A percentile compares a stretch with the other conserved stretches of the same genome.
These are phyloP conservation scores for Nigrograna mackinnonii DNA, from an alignment of 2,329 filamentous ascomycete genomes.

Conservation along the genomic window DNA sequence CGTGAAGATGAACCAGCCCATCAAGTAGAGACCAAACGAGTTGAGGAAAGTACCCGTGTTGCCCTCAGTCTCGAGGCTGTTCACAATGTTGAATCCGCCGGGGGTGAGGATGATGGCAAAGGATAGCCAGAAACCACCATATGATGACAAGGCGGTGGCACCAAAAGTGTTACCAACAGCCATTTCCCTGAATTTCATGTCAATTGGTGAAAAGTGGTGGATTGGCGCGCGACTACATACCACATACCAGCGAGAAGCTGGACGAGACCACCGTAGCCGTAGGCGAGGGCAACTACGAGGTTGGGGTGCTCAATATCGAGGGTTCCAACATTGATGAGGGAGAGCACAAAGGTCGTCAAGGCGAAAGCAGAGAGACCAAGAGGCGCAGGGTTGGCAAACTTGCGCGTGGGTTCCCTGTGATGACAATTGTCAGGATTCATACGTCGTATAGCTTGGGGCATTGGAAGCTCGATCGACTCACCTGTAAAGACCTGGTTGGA, in stretches of 20 bases:
- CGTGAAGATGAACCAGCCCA: conserved; percentile 65
- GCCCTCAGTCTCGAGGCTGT: conserved; percentile 37
- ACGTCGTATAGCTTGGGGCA: too few relatives aligned
- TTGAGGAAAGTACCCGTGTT: conserved; percentile 50
- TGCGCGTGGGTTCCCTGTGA: conserved; percentile 39
- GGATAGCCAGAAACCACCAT: conserved; percentile 65
- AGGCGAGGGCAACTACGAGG: conserved; percentile 53
- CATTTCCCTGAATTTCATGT: conserved; percentile 47
- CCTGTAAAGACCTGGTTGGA: conserved; percentile 55
- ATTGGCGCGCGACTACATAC: conserved; percentile 44
- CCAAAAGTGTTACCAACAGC: conserved; percentile 66
- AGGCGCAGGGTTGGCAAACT: conserved; percentile 63
- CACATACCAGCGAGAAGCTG: conserved; percentile 58
- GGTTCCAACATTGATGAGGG: conserved; percentile 53
- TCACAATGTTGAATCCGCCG: conserved; percentile 54
- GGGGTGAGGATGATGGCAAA: conserved; percentile 63
- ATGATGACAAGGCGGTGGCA: conserved; percentile 63
- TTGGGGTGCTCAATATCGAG: conserved; percentile 46
- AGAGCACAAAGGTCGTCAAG: conserved; percentile 66
- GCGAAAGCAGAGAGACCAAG: conserved; percentile 66
- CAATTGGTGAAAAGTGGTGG: conserved; percentile 3
- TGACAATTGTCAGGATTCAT: not conserved
- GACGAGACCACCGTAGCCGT: conserved; percentile 54
- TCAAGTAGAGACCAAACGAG: conserved; percentile 61
- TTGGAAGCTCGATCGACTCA: too few relatives aligned